Percentiles rank a stretch among this genome's conserved stretches.
Evolutionary conservation across 1,284 basidiomycete species (phyloP).

Genomic region (Golubevia pallescens): DNA sequence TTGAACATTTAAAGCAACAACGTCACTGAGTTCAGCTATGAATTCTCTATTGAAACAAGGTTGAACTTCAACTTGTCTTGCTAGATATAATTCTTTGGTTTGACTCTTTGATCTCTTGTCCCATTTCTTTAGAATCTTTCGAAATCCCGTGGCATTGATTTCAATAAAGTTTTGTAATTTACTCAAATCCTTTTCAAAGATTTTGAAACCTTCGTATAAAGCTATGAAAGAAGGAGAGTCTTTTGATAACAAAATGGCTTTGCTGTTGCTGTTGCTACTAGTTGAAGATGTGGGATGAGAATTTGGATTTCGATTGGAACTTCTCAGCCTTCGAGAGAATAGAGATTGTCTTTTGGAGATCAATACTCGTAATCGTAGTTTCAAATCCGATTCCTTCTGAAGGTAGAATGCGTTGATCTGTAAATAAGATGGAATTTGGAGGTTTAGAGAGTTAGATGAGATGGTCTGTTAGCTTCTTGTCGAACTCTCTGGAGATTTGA

Average conservation of each 20-base stretch:
- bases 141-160: slow-evolving; percentile 95
- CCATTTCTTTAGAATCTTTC: slow-evolving; percentile 99
- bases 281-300: no score
- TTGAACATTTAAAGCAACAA: slow-evolving; percentile 88
- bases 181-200: slow-evolving; percentile 92
- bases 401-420: slow-evolving; percentile 99
- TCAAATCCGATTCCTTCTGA: slow-evolving; percentile 94
- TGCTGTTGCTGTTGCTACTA: no score
- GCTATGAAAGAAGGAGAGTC: slow-evolving; percentile 65
- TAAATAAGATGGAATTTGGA: not conserved
- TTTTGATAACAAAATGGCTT: slow-evolving; percentile 28
- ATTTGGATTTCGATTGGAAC: no score
- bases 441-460: no score
- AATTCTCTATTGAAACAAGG: slow-evolving; percentile 99
- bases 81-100: slow-evolving; percentile 94
- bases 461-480: no score
- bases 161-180: slow-evolving; percentile 93
- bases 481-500: no score
- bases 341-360: no score
- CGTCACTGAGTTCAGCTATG: slow-evolving; percentile 92
- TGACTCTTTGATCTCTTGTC: slow-evolving; percentile 94
- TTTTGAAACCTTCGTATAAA: slow-evolving; percentile 92
- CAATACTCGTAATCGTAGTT: slow-evolving; percentile 67
- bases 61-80: slow-evolving; percentile 96
- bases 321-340: no score